A percentile compares a stretch with the other conserved stretches of the same genome.
Evolutionary conservation across 1,284 basidiomycete genomes (phyloP).

Genomic region (Tilletia walkeri): DNA sequence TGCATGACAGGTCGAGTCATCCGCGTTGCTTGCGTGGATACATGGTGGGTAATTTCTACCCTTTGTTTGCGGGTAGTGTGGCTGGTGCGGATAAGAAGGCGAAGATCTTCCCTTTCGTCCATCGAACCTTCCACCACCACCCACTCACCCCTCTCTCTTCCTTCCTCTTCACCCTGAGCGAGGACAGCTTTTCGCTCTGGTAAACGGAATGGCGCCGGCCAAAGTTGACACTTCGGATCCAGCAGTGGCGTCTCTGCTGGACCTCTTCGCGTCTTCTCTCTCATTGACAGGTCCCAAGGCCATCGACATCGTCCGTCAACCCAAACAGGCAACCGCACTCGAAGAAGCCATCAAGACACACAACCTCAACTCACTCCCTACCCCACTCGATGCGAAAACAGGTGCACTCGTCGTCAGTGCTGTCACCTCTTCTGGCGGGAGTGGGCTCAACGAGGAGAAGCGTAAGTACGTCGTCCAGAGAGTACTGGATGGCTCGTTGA

Average conservation of each 20-base stretch:
- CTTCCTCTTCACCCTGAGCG: not conserved
- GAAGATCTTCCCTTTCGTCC: not conserved
- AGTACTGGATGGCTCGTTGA: constrained; percentile 72
- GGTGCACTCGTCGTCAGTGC: constrained; percentile 69
- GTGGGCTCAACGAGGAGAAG: constrained; percentile 66
- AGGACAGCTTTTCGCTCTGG: too few species aligned
- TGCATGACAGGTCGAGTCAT: not conserved
- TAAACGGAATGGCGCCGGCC: constrained; percentile 57
- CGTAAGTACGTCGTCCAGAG: constrained; percentile 69
- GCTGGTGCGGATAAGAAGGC: too few species aligned
- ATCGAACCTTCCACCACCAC: constrained; percentile 8
- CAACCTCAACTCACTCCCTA: constrained; percentile 35
- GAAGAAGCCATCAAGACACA: constrained; percentile 67
- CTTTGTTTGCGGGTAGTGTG: too few species aligned
- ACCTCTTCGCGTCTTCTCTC: constrained; percentile 71
- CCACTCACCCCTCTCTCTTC: not conserved
- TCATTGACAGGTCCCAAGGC: constrained; percentile 77
- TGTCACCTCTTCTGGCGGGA: constrained; percentile 59
- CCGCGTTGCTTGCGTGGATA: not conserved
- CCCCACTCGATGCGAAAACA: constrained; percentile 71
- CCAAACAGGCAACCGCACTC: constrained; percentile 60
- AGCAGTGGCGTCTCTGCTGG: constrained; percentile 61
- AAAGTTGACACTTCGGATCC: constrained; percentile 62
- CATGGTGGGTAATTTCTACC: too few species aligned
- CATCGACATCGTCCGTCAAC: constrained; percentile 61